Conservation (phyloP, 1,139 yeast species). For the Zygoascus meyerae region DNA sequence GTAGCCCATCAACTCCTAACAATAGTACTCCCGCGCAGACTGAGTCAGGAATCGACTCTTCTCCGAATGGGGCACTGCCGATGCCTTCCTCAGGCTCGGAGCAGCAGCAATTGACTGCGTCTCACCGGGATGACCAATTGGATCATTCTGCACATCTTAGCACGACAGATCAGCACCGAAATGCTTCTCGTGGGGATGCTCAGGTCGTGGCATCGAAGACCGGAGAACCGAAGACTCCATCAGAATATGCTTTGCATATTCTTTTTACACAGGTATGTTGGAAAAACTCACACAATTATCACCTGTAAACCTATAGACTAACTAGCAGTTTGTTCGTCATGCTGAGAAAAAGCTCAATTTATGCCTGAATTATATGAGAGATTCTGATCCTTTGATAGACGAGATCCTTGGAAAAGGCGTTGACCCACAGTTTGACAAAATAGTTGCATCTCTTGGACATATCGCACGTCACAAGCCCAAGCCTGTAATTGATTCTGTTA, state of each 20-base stretch:
- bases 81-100: too few species aligned
- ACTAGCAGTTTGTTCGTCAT: constrained; percentile 62
- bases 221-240: constrained; percentile 56
- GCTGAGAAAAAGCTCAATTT: constrained; percentile 80
- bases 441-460: constrained; percentile 79
- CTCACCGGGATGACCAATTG: neutral
- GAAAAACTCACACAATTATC: neutral
- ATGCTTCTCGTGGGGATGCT: constrained; percentile 11
- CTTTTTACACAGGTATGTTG: constrained; percentile 65
- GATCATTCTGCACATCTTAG: too few species aligned
- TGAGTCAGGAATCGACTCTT: neutral
- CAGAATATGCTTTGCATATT: constrained; percentile 91
- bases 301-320: neutral
- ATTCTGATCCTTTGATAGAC: constrained; percentile 73
- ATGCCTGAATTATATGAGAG: constrained; percentile 64
- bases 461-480: constrained; percentile 87
- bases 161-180: neutral
- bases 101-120: neutral
- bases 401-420: constrained; percentile 82
- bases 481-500: constrained; percentile 93
- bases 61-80: too few species aligned
- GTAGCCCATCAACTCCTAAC: neutral
- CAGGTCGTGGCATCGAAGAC: constrained; percentile 10
- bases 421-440: constrained; percentile 80
- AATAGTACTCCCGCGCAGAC: neutral